These are phyloP conservation scores for Trichosporon coremiiforme DNA, from an alignment of 1,284 basidiomycete species.

Conservation along the genomic window DNA sequence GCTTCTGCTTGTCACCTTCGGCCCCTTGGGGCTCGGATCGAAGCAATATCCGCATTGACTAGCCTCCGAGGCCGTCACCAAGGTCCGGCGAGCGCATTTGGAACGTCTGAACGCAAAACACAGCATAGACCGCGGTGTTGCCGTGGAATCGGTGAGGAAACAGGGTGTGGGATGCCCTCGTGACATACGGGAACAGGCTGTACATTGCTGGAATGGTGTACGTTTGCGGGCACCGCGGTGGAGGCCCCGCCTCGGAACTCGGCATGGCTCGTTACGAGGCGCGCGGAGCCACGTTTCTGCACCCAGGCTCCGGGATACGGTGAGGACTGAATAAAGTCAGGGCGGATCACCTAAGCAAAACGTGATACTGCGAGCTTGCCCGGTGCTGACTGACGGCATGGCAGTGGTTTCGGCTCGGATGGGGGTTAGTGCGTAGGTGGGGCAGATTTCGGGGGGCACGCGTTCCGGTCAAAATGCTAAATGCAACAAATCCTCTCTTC, in stretches of 20 bases:
- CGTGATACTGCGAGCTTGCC: background rate
- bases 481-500: background rate
- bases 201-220: background rate
- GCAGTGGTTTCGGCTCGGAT: background rate
- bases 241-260: background rate
- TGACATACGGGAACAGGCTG: background rate
- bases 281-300: slow-evolving; percentile 10
- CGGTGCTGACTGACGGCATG: background rate
- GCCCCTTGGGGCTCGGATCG: background rate
- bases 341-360: slow-evolving; percentile 3
- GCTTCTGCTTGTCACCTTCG: background rate
- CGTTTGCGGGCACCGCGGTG: background rate
- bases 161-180: background rate
- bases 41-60: background rate
- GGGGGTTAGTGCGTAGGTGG: background rate
- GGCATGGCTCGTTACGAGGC: slow-evolving; percentile 14
- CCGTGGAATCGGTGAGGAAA: background rate
- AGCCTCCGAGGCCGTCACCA: background rate
- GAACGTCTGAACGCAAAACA: background rate
- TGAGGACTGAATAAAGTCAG: background rate
- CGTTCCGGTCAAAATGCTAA: slow-evolving; percentile 5
- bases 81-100: background rate
- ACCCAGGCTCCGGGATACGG: background rate
- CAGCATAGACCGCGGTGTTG: background rate
- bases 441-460: background rate